phyloP scores from a whole-genome alignment of 345 rosid species.

The Salix brachista region DNA sequence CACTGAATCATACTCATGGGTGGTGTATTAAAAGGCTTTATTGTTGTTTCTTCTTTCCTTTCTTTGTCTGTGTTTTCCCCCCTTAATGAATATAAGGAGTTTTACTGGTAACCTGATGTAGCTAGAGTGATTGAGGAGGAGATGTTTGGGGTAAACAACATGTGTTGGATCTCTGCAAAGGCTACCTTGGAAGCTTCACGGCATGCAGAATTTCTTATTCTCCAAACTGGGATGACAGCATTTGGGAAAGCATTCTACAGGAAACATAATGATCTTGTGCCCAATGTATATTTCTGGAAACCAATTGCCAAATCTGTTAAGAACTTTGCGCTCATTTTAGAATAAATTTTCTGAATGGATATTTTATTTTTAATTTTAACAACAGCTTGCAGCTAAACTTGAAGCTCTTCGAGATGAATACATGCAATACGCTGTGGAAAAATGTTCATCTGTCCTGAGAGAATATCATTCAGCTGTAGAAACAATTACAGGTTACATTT shows the following conservation, averaged over 20 bases:
- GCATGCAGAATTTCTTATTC: slow-evolving; percentile 75
- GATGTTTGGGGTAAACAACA: slow-evolving; percentile 78
- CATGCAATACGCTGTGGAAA: slow-evolving; percentile 75
- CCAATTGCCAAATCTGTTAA: slow-evolving; percentile 2
- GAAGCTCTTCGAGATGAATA: slow-evolving; percentile 93
- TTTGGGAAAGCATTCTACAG: slow-evolving; percentile 91
- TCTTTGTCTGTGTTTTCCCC: background rate
- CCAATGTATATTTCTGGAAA: slow-evolving; percentile 46
- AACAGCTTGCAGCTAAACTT: slow-evolving; percentile 84
- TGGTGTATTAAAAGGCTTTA: no score
- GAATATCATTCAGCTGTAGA: slow-evolving; percentile 86
- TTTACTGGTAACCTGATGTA: slow-evolving; percentile 37
- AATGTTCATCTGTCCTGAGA: slow-evolving; percentile 71
- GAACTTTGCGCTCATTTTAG: background rate
- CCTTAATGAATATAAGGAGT: slow-evolving; percentile 7
- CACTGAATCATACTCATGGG: background rate
- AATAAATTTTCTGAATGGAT: slow-evolving; percentile 1
- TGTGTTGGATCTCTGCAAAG: slow-evolving; percentile 91
- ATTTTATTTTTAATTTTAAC: background rate
- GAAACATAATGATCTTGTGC: slow-evolving; percentile 77
- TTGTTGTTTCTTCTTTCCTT: background rate
- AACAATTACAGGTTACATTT: slow-evolving; percentile 68
- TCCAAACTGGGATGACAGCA: slow-evolving; percentile 96
- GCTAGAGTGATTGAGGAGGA: slow-evolving; percentile 94
- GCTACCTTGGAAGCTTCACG: slow-evolving; percentile 88